Base-by-base conservation (phyloP, 2,329 filamentous ascomycete species). In the Verticillium nubilum region DNA sequence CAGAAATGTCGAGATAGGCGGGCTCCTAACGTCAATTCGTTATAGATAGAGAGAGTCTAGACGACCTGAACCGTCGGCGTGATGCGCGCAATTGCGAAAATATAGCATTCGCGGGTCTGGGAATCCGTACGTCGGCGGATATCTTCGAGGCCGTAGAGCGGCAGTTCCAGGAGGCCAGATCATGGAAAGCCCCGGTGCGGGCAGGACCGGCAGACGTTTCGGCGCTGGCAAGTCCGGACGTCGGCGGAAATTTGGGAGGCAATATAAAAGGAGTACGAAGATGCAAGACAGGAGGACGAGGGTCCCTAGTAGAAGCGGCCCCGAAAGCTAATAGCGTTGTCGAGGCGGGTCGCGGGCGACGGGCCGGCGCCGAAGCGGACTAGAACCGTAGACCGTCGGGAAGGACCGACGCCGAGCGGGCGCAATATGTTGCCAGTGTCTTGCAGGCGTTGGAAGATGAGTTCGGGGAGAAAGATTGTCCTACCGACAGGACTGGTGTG, bases 381-480 rank as follows among this genome's bases (percentile, higher is more conserved):
- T 5, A 12, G 35, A 4, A 19, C 4, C 17, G n/a, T 17, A 17
- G 35, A n/a, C 17, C 35, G 17, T 42, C 35, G 35, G 5, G 35
- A 17, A 42, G 35, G 9, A 19, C 15, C 17, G 35, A 42, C 15
- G 35, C 15, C 15, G 35, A 42, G n/a, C 17, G 19, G 35, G n/a
- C 35, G 35, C 35, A 42, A 19, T 52, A 59, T n/a, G 17, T 59
- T 4, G 53, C 58, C 33, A 59, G 58, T 37, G 60, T 62, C 28
- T 37, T 62, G n/a, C 2, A 59, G 2, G 33, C 17, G 4, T 31
- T 62, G 6, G 59, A 62, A 15, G 58, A 59, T 25, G 55, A 61
- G 47, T 59, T 58, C 53, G 42, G 17, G 10, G 50, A 58, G 60
- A 59, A 59, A 33, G 58, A 61, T 47, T 61, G 13, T 61, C 58